Base-by-base conservation (phyloP, 306 rosid species). In the Ormosia emarginata region DNA sequence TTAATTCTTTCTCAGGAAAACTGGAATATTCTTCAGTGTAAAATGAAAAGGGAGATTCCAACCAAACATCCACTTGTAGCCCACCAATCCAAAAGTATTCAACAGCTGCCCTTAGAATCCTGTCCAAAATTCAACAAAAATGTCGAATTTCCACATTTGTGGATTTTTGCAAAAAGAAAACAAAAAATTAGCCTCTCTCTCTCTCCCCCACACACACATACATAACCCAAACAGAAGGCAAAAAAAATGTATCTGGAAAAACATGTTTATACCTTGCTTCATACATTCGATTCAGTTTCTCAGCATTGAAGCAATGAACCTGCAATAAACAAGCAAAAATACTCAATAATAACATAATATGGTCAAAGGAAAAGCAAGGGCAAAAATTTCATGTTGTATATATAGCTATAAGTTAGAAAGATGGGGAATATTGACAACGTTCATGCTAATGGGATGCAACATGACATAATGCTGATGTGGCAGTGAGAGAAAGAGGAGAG, bases 41-140 rank as follows among this genome's bases (percentile, higher is more conserved):
- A 83, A 74, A 74, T 71, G 81, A 50, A 43, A 77, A 76, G 40
- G 86, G 87, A 74, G 75, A 33, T 71, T 82, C 84, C 71, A 89
- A 39, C 73, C 14, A 69, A 78, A 57, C 71, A 80, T 77, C 59
- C 44, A 86, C 69, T 74, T 89, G 89, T 81, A 87, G 86, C 78
- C 95, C 95, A 62, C 98, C 98, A 64, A 89, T 89, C 99, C 98
- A 95, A 73, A 84, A 91, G 88, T 84, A 93, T 49, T 95, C 97
- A 71, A 89, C 84, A 71, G 93, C 90, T 79, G 97, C 99, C 89
- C 81, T 91, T 56, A 85, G 85, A 86, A 90, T 9, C 98, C 99
- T 95, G 85, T 17, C 37, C 79, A 80, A 47, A 18, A 66, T 84
- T 59, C 58, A 32, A 55, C 75, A 63, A 73, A 63, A 44, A 33